phyloP scores from a whole-genome alignment of 2,329 filamentous ascomycete genomes.

The Fusarium paranaense region DNA sequence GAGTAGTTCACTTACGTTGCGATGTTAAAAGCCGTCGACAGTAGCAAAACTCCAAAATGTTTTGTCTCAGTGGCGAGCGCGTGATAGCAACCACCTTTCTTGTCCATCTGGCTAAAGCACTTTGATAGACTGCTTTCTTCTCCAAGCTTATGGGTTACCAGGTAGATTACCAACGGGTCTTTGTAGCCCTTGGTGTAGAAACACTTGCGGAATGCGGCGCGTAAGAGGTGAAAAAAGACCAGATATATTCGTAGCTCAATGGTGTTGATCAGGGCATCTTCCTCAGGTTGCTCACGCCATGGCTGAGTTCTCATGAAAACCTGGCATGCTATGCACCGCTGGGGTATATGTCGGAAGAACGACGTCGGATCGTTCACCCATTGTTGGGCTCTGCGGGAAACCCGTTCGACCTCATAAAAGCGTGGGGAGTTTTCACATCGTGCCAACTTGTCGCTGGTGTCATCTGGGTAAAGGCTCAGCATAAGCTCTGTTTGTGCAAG shows the following conservation, averaged over 20 bases:
- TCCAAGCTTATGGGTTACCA: background rate
- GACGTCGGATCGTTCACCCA: background rate
- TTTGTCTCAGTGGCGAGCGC: background rate
- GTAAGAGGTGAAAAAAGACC: background rate
- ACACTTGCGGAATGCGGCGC: too few relatives aligned
- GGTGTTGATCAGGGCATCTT: background rate
- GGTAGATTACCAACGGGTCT: background rate
- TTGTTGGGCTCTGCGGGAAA: background rate
- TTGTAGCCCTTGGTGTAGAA: background rate
- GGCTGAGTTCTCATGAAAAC: too few relatives aligned
- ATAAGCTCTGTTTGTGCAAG: background rate
- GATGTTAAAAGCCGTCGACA: background rate
- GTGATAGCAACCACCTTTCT: background rate
- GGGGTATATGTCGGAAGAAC: too few relatives aligned
- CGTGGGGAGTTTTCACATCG: background rate
- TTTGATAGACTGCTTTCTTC: too few relatives aligned
- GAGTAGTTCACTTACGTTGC: background rate
- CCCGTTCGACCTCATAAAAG: background rate
- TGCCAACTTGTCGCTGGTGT: background rate
- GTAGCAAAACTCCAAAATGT: background rate
- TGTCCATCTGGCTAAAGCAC: too few relatives aligned
- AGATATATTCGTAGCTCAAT: background rate
- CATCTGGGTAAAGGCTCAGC: background rate
- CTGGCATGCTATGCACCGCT: too few relatives aligned
- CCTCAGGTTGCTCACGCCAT: too few relatives aligned